These are phyloP conservation scores for Theobroma grandiflorum DNA, from an alignment of 441 rosid genomes.

Conservation along the genomic window DNA sequence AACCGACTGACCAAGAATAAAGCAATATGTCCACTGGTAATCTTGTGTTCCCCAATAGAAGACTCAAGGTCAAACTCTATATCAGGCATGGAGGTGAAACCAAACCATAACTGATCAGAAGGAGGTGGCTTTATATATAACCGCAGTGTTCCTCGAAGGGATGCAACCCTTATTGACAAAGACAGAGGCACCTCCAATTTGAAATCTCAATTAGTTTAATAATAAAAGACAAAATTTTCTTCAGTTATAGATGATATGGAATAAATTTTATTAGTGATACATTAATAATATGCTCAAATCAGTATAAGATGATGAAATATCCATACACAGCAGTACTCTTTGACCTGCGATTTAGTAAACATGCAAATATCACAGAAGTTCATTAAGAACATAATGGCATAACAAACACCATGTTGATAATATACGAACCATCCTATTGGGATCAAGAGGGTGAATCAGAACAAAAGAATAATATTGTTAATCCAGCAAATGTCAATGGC, in stretches of 20 bases:
- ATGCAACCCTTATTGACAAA: slow-evolving; percentile 79
- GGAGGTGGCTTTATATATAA: slow-evolving; percentile 93
- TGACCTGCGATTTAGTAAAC: not conserved
- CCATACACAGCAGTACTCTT: not conserved
- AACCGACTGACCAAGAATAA: slow-evolving; percentile 75
- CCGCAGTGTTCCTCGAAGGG: slow-evolving; percentile 84
- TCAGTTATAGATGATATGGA: not conserved
- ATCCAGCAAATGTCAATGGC: slow-evolving; percentile 18
- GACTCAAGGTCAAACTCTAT: slow-evolving; percentile 81
- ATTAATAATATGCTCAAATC: not conserved
- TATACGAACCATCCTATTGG: not conserved
- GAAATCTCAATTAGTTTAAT: slow-evolving; percentile 26
- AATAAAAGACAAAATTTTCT: not conserved
- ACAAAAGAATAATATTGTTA: not conserved
- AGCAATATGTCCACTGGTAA: slow-evolving; percentile 73
- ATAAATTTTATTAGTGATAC: not conserved
- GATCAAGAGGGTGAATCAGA: not conserved
- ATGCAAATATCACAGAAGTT: not conserved
- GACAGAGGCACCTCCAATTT: slow-evolving; percentile 78
- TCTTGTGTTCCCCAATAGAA: slow-evolving; percentile 88
- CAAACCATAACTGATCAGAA: slow-evolving; percentile 91
- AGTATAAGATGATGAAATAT: not conserved
- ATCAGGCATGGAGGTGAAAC: slow-evolving; percentile 91
- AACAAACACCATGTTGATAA: slow-evolving; percentile 1
- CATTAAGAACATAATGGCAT: slow-evolving; percentile 4